Evolutionary conservation across 148 eudicot genomes (phyloP).

Genomic region (Spergularia marina): DNA sequence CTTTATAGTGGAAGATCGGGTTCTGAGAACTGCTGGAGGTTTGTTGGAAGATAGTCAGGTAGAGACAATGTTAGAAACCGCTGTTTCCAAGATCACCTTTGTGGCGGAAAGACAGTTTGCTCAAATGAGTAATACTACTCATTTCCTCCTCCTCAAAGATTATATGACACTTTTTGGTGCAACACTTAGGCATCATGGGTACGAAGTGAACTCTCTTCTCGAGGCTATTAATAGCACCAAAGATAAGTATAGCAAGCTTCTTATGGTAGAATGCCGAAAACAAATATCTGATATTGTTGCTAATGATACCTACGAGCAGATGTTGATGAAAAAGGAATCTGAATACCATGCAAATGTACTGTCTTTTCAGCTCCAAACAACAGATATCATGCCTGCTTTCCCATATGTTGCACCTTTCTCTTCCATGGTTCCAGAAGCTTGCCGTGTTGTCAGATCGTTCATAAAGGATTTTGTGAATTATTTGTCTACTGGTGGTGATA

Average conservation of each 20-base stretch:
- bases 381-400: constrained; percentile 92
- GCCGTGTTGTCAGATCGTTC: constrained; percentile 74
- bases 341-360: constrained; percentile 76
- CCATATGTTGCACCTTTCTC: constrained; percentile 95
- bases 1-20: constrained; percentile 91
- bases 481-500: constrained; percentile 70
- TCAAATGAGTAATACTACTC: constrained; percentile 54
- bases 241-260: constrained; percentile 84
- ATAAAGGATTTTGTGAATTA: constrained; percentile 81
- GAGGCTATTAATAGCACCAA: constrained; percentile 59
- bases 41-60: constrained; percentile 66
- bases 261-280: constrained; percentile 63
- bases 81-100: constrained; percentile 58
- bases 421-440: constrained; percentile 81
- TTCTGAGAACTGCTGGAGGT: constrained; percentile 85
- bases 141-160: constrained; percentile 74
- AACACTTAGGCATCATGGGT: constrained; percentile 78
- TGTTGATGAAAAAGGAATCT: constrained; percentile 83
- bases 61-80: constrained; percentile 93
- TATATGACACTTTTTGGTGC: constrained; percentile 84
- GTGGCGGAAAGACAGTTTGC: constrained; percentile 71
- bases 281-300: constrained; percentile 60
- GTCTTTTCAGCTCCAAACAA: constrained; percentile 68
- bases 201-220: constrained; percentile 63
- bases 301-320: constrained; percentile 62